phyloP scores from a whole-genome alignment of 768 basidiomycete species.

The Leucosporidium scottii region DNA sequence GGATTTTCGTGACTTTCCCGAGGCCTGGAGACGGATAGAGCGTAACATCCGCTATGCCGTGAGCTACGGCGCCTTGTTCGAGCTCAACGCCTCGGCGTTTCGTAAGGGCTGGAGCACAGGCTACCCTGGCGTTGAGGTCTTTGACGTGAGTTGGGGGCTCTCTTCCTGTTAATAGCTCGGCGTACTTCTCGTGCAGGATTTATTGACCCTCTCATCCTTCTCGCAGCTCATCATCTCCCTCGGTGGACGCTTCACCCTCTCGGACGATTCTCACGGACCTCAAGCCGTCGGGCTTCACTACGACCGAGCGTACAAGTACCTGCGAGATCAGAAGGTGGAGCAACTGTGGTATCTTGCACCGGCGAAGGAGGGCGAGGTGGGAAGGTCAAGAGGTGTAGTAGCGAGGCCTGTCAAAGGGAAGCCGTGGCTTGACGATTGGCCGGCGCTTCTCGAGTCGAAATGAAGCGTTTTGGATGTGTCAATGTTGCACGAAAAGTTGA shows the following conservation, averaged over 20 bases:
- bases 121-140: slow-evolving; percentile 74
- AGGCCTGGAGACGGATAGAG: slow-evolving; percentile 58
- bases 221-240: slow-evolving; percentile 60
- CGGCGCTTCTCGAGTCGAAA: not conserved
- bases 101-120: slow-evolving; percentile 79
- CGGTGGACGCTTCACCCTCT: slow-evolving; percentile 72
- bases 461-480: not conserved
- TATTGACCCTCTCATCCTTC: not conserved
- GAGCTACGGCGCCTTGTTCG: slow-evolving; percentile 82
- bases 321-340: slow-evolving; percentile 48
- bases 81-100: slow-evolving; percentile 85
- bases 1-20: slow-evolving; percentile 45
- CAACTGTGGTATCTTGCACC: slow-evolving; percentile 45
- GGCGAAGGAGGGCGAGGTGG: not conserved
- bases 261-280: slow-evolving; percentile 93
- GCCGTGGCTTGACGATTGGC: slow-evolving; percentile 11
- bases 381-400: not conserved
- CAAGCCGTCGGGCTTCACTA: slow-evolving; percentile 85
- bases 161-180: not conserved
- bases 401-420: not conserved
- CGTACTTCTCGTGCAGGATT: not conserved
- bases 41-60: slow-evolving; percentile 68
- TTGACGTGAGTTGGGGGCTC: slow-evolving; percentile 51
- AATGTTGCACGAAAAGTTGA: no score
- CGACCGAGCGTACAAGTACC: slow-evolving; percentile 56